Conservation (phyloP, 352 stramenopile species). For the Chrysophaeum taylorii region DNA sequence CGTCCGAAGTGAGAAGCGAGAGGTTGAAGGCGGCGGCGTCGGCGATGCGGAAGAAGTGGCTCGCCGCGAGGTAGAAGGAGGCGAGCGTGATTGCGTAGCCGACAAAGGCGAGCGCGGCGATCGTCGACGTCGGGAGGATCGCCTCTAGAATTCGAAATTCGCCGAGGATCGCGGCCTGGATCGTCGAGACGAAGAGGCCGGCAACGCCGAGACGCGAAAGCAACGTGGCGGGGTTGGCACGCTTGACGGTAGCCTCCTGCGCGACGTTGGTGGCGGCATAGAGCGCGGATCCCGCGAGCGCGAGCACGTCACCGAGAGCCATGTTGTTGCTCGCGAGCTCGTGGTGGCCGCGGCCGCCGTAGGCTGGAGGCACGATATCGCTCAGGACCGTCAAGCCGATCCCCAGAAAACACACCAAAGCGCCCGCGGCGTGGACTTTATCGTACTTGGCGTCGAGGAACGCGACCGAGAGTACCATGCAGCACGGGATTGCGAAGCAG, state of each 20-base stretch:
- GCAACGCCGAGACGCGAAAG: conserved; percentile 37
- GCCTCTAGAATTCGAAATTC: neutral
- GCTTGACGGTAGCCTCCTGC: conserved; percentile 31
- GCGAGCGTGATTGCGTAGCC: conserved; percentile 1
- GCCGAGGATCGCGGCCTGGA: neutral
- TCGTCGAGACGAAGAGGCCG: conserved; percentile 32
- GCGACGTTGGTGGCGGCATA: conserved; percentile 84
- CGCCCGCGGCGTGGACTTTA: conserved; percentile 54
- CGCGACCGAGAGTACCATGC: conserved; percentile 78
- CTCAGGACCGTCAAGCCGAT: conserved; percentile 67
- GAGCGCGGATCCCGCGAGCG: conserved; percentile 69
- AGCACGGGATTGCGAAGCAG: conserved; percentile 84
- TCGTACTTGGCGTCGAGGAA: conserved; percentile 65
- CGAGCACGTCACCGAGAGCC: conserved; percentile 69
- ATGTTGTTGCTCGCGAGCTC: neutral
- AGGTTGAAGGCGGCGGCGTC: conserved; percentile 92
- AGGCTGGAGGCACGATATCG: conserved; percentile 45
- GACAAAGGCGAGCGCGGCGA: conserved; percentile 36
- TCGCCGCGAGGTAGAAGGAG: conserved; percentile 72
- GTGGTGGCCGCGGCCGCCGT: conserved; percentile 27
- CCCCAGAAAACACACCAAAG: conserved; percentile 65
- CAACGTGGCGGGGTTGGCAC: neutral
- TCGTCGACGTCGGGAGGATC: conserved; percentile 29
- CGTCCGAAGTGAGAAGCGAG: conserved; percentile 84
- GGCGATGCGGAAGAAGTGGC: conserved; percentile 59